A percentile compares a stretch with the other conserved stretches of the same genome.
These are phyloP conservation scores for Parietaria judaica DNA, from an alignment of 306 rosid genomes.

Conservation along the genomic window DNA sequence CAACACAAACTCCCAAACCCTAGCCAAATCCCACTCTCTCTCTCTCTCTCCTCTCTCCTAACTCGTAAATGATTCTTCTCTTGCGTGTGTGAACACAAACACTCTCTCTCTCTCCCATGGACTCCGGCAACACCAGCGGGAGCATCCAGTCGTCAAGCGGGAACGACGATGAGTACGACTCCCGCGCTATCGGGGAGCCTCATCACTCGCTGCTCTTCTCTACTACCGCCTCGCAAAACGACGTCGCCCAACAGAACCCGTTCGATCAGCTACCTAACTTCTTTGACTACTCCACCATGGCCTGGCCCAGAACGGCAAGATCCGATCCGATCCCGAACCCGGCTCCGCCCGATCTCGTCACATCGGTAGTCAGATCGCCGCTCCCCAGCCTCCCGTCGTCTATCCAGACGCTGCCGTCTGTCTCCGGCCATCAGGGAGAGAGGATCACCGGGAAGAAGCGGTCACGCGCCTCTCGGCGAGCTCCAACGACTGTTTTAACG, in stretches of 20 bases:
- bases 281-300: constrained; percentile 37
- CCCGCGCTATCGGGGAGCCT: constrained; percentile 46
- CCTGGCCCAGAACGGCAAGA: constrained; percentile 47
- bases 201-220: constrained; percentile 32
- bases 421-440: not conserved
- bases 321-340: constrained; percentile 40
- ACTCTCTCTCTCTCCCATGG: constrained; percentile 32
- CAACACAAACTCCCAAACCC: not conserved
- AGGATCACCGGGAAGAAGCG: constrained; percentile 40
- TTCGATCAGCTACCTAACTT: constrained; percentile 44
- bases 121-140: constrained; percentile 67
- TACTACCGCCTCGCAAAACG: constrained; percentile 14
- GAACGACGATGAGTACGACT: constrained; percentile 79
- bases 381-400: constrained; percentile 1
- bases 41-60: not conserved
- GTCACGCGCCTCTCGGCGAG: constrained; percentile 87
- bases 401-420: constrained; percentile 9
- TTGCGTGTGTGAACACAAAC: not conserved
- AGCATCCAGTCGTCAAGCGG: constrained; percentile 91
- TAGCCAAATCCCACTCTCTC: not conserved
- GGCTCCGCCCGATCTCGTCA: constrained; percentile 28
- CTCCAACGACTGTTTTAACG: constrained; percentile 86
- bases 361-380: not conserved
- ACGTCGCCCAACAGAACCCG: constrained; percentile 25
- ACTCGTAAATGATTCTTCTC: not conserved